Conservation (phyloP, 768 basidiomycete species). For the Suillus ampliporus region DNA sequence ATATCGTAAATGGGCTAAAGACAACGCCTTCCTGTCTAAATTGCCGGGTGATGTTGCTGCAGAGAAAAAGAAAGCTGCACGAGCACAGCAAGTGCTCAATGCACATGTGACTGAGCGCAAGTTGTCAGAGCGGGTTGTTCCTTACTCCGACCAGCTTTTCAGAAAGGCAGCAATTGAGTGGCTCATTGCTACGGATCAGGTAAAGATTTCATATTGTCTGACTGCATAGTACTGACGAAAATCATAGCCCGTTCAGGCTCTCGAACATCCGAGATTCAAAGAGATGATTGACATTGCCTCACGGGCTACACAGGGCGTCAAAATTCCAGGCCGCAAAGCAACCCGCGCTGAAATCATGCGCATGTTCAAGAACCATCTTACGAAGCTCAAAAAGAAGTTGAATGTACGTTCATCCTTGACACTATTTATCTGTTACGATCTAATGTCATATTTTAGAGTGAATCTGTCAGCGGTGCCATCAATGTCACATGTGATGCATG, state of each 20-base stretch:
- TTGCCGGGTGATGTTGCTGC: conserved; percentile 29
- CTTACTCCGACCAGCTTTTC: conserved; percentile 34
- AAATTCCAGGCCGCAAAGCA: too few species aligned
- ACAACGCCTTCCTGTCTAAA: conserved; percentile 35
- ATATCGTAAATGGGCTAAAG: conserved; percentile 36
- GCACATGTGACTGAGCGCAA: conserved; percentile 26
- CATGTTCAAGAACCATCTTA: conserved; percentile 32
- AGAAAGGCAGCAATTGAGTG: conserved; percentile 37
- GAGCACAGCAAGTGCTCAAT: conserved; percentile 28
- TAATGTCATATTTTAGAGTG: conserved; percentile 20
- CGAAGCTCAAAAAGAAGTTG: conserved; percentile 16
- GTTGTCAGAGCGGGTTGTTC: conserved; percentile 24
- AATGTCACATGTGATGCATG: conserved; percentile 46
- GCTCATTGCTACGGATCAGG: conserved; percentile 47
- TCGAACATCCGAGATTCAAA: too few species aligned
- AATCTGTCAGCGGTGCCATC: conserved; percentile 26
- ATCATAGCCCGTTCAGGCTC: conserved; percentile 42
- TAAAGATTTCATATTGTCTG: too few species aligned
- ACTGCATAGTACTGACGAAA: too few species aligned
- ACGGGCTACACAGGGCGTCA: too few species aligned
- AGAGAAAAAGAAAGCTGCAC: conserved; percentile 21
- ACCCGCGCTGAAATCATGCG: conserved; percentile 17
- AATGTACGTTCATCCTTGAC: conserved; percentile 23
- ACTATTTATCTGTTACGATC: too few species aligned
- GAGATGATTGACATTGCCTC: too few species aligned